These are phyloP conservation scores for Symmetrospora coprosmae DNA, from an alignment of 768 basidiomycete species.

Conservation along the genomic window DNA sequence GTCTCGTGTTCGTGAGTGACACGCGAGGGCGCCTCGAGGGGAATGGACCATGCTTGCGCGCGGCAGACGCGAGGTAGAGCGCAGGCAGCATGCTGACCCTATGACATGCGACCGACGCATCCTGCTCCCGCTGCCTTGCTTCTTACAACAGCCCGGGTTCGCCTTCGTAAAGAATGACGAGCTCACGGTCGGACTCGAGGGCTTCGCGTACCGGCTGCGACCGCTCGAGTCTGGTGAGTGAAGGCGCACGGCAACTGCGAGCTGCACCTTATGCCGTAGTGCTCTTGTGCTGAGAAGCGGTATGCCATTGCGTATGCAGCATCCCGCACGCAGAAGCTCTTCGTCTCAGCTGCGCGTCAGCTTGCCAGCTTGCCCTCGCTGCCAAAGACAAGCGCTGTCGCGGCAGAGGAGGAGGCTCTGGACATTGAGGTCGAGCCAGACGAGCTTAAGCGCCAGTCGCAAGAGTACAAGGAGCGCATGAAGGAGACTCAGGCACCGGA, in stretches of 20 bases:
- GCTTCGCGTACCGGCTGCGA: slow-evolving; percentile 8
- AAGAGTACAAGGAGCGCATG: neutral
- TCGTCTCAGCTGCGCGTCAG: slow-evolving; percentile 29
- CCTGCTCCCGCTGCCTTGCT: neutral
- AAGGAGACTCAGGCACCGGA: neutral
- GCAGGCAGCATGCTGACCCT: neutral
- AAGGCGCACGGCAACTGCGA: too few relatives aligned
- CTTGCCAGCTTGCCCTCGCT: slow-evolving; percentile 28
- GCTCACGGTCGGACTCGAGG: slow-evolving; percentile 13
- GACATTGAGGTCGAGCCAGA: neutral
- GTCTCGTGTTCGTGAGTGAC: slow-evolving; percentile 9
- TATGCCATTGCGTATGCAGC: neutral
- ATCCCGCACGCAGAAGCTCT: slow-evolving; percentile 30
- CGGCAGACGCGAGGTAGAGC: neutral
- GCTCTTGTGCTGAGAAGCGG: neutral
- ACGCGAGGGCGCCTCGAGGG: too few relatives aligned
- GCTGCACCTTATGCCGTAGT: too few relatives aligned
- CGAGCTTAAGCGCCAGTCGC: neutral
- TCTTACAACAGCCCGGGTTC: slow-evolving; percentile 2
- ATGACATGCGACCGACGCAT: neutral
- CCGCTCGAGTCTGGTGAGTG: slow-evolving; percentile 8
- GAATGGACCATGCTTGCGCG: neutral
- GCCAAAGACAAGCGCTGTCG: slow-evolving; percentile 10
- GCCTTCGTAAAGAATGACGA: slow-evolving; percentile 4
- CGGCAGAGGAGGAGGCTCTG: neutral